Base-by-base conservation (phyloP, 2,329 filamentous ascomycete species). In the Mycosphaerella sp. region DNA sequence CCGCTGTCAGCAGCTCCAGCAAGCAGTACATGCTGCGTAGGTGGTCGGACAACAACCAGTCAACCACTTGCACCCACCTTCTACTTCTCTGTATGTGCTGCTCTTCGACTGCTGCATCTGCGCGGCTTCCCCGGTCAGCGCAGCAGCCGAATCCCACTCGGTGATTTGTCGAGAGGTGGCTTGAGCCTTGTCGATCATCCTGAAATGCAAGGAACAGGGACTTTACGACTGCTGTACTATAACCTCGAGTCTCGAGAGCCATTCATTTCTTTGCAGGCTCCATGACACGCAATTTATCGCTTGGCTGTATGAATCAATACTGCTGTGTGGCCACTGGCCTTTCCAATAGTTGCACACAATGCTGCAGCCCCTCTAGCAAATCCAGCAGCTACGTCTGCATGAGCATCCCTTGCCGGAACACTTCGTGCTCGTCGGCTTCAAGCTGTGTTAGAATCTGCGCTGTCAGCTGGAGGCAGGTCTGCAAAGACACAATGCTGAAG, bases 131-230 rank as follows among this genome's bases (percentile, higher is more conserved):
- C 40, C 34, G 45, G 46, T 36, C 43, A 48, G 45, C 32, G 36
- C 39, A 45, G 45, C 47, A 51, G 47, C 53, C 47, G 48, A 45
- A 26, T 26, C 31, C 12, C 42, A 40, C 48, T 51, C 48, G 48
- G 17, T 39, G 32, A n/a, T 34, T 21, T 43, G 48, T 38, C 10
- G 31, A 51, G 40, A 42, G 40, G 50, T 53, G 50, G 50, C 50
- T 53, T 21, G 21, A 21, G 21, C 21, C 21, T 21, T 53, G 50
- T 53, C 43, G 50, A 53, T 53, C 50, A 47, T 34, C 50, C 43
- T 53, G 34, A 36, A 21, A 53, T 56, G 54, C 49, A 48, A 56
- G 54, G 54, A 56, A 53, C 49, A 53, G 50, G 54, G 53, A 36
- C 23, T 34, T 47, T 36, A 44, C 23, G 42, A 11, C 42, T 26